Evolutionary conservation across 2,329 filamentous ascomycete genomes (phyloP).

Genomic region (Thielaviopsis musarum): DNA sequence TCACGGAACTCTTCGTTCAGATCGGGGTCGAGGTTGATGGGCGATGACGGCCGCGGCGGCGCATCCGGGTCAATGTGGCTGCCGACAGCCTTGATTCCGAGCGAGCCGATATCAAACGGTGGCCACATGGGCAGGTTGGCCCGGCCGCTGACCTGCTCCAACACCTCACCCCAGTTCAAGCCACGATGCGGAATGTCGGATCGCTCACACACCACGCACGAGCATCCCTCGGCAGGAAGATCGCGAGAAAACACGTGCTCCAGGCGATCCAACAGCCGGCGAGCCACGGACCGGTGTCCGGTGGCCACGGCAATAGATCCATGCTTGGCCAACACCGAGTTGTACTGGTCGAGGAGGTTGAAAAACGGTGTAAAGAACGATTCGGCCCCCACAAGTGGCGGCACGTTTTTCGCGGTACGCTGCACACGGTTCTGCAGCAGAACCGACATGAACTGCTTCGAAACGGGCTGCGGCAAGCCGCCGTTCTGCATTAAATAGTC

Average conservation of each 20-base stretch:
- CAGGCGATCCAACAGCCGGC: slow-evolving; percentile 71
- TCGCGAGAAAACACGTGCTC: slow-evolving; percentile 92
- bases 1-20: slow-evolving; percentile 86
- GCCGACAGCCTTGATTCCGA: slow-evolving; percentile 43
- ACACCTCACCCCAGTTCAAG: slow-evolving; percentile 85
- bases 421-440: slow-evolving; percentile 33
- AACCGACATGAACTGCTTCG: slow-evolving; percentile 55
- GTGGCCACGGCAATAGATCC: slow-evolving; percentile 91
- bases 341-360: slow-evolving; percentile 71
- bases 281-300: slow-evolving; percentile 85
- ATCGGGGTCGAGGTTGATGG: slow-evolving; percentile 72
- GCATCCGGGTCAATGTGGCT: slow-evolving; percentile 42
- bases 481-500: slow-evolving; percentile 88
- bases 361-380: slow-evolving; percentile 71
- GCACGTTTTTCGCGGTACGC: slow-evolving; percentile 42
- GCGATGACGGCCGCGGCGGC: slow-evolving; percentile 39
- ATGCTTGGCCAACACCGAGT: slow-evolving; percentile 60
- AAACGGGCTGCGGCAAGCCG: slow-evolving; percentile 53
- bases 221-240: slow-evolving; percentile 70
- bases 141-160: slow-evolving; percentile 82
- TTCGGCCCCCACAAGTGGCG: slow-evolving; percentile 49
- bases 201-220: slow-evolving; percentile 65
- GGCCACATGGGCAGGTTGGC: slow-evolving; percentile 79
- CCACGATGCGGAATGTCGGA: slow-evolving; percentile 47
- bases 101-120: slow-evolving; percentile 56